Evolutionary conservation across 139 green algal genomes (phyloP).

Genomic region (Asterochloris sp.): DNA sequence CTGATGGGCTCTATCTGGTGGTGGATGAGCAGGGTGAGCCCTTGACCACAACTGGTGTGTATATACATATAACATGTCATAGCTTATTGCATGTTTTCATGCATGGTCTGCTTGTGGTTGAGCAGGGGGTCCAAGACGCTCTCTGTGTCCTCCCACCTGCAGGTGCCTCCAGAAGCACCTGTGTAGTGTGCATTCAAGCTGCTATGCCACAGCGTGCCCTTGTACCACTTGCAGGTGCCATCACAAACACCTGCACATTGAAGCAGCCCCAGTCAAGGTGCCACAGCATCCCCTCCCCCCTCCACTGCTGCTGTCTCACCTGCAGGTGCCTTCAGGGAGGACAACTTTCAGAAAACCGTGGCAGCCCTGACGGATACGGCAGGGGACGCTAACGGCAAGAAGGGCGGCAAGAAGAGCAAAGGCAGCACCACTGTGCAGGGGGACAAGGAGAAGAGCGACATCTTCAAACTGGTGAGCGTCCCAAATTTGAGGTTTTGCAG

Average conservation of each 20-base stretch:
- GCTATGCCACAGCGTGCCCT: too few relatives aligned
- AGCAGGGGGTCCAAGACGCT: too few relatives aligned
- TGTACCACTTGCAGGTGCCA: too few relatives aligned
- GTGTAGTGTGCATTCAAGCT: too few relatives aligned
- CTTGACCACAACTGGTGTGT: too few relatives aligned
- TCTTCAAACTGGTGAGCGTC: slow-evolving; percentile 79
- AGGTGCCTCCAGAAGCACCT: too few relatives aligned
- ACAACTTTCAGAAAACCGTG: slow-evolving; percentile 68
- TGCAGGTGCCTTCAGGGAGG: slow-evolving; percentile 39
- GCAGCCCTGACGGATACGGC: slow-evolving; percentile 32
- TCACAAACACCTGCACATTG: too few relatives aligned
- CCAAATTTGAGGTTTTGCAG: too few relatives aligned
- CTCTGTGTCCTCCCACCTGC: too few relatives aligned
- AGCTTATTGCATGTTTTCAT: slow-evolving; percentile 24
- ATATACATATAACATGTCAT: too few relatives aligned
- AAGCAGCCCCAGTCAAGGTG: too few relatives aligned
- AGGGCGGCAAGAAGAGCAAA: slow-evolving; percentile 14
- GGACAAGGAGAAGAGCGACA: slow-evolving; percentile 57
- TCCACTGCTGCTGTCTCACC: neutral
- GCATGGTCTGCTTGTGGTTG: neutral
- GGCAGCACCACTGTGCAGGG: slow-evolving; percentile 27
- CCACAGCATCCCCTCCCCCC: too few relatives aligned
- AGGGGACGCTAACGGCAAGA: slow-evolving; percentile 25
- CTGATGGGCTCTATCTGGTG: slow-evolving; percentile 64
- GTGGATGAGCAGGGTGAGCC: slow-evolving; percentile 50